Evolutionary conservation across 768 basidiomycete species (phyloP), one percentile per base, ranked within the genome.

Genomic region (Termitomyces sp.): DNA sequence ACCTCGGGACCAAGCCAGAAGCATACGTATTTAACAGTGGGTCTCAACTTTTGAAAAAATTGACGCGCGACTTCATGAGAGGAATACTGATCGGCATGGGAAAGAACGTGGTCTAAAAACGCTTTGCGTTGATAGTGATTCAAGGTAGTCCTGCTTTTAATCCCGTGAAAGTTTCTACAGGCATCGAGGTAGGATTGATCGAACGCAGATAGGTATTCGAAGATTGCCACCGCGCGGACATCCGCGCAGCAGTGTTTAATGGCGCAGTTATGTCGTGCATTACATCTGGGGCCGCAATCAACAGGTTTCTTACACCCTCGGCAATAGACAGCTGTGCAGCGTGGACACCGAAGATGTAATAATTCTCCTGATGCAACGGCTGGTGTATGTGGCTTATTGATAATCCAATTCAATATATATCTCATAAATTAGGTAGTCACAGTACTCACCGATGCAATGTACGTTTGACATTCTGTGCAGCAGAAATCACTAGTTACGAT

Each of bases 171-270:
- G n/a, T 31, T 12, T 12, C 15, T 5, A 35, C 39, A 13, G 4
- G 25, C 3, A 2, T 9, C 7, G 20, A 54, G 41, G n/a, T 41
- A 58, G 2, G 27, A 25, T 9, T 36, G n/a, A 45, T 54, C 57
- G 27, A 54, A 58, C 2, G 20, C 29, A 32, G 53, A 45, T 16
- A 58, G 39, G 7, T 47, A 44, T 48, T 58, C 53, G 20, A 54
- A 58, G n/a, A 58, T 51, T 0, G 53, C 53, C 39, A 58, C 16
- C 20, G 50, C 57, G 32, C 57, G 57, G 13, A 48, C 53, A 12
- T 54, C 41, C 2, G 53, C 39, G 20, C 57, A 54, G 7, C 57
- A 54, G 5, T 23, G 1, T 18, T 47, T 54, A 2, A 58, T 18
- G 23, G 7, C 36, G 22, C 57, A 58, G 1, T 25, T 15, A 15